Percentiles rank a stretch among this genome's conserved stretches.
Evolutionary conservation across 805 yeast species (phyloP).

Genomic region (Maudiozyma pseudohumilis): DNA sequence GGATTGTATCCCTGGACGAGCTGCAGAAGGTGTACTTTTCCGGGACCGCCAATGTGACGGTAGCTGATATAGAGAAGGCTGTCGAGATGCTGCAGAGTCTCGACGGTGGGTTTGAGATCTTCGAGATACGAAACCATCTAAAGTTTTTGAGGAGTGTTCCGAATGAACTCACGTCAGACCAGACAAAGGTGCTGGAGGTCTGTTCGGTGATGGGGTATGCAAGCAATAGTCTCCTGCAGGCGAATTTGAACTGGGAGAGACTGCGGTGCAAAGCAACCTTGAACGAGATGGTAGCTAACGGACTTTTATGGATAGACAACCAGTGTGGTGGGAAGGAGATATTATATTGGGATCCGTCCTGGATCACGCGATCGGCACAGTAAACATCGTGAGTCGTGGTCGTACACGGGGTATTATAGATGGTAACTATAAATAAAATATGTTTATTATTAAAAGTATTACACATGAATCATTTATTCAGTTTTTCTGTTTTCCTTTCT

Average conservation of each 20-base stretch:
- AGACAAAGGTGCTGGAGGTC: conserved; percentile 58
- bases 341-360: conserved; percentile 66
- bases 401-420: too few relatives aligned
- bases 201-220: conserved; percentile 74
- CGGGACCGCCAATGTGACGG: conserved; percentile 25
- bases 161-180: conserved; percentile 56
- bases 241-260: conserved; percentile 67
- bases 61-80: conserved; percentile 47
- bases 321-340: conserved; percentile 34
- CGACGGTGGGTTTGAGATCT: conserved; percentile 63
- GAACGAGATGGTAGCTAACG: conserved; percentile 71
- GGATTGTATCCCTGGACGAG: conserved; percentile 57
- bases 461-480: neutral
- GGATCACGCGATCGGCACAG: conserved; percentile 34
- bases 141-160: conserved; percentile 56
- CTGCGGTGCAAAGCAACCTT: conserved; percentile 53
- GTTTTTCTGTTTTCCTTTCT: conserved; percentile 24
- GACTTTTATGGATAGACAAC: conserved; percentile 78
- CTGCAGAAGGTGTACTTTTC: conserved; percentile 29
- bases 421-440: neutral
- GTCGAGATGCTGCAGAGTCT: conserved; percentile 43
- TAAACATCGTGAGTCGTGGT: neutral
- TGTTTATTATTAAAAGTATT: neutral
- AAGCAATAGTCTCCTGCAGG: conserved; percentile 50
- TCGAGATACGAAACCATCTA: conserved; percentile 38